Percentiles rank a stretch among this genome's conserved stretches.
Evolutionary conservation across 2,329 filamentous ascomycete species (phyloP).

Genomic region (Fonsecaea nubica): DNA sequence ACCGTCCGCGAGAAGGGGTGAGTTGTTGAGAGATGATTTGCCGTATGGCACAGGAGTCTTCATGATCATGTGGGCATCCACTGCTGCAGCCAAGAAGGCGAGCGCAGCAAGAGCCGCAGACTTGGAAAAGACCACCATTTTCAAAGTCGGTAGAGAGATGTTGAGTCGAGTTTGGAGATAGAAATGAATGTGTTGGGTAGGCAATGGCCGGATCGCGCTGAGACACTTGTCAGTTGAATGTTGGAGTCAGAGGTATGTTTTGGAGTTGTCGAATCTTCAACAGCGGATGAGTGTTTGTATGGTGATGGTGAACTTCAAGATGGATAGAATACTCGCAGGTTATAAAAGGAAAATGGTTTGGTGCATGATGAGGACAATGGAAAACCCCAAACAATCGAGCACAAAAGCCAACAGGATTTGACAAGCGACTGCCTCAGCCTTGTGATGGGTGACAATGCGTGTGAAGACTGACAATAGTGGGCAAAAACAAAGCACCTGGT

Average conservation of each 20-base stretch:
- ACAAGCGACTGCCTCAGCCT: neutral
- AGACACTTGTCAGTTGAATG: conserved; percentile 22
- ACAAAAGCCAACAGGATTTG: neutral
- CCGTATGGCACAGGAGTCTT: conserved; percentile 69
- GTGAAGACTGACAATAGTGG: neutral
- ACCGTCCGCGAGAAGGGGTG: conserved; percentile 67
- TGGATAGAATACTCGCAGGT: neutral
- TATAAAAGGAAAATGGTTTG: neutral
- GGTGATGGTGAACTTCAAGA: conserved; percentile 3
- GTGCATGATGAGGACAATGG: neutral
- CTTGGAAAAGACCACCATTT: conserved; percentile 30
- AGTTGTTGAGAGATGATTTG: conserved; percentile 61
- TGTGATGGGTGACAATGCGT: neutral
- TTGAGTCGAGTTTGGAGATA: conserved; percentile 16
- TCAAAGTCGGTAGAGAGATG: conserved; percentile 18
- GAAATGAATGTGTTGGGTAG: conserved; percentile 27
- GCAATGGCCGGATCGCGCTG: conserved; percentile 34
- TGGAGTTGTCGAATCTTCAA: neutral
- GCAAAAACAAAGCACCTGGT: neutral
- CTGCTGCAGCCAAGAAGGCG: conserved; percentile 61
- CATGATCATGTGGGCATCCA: conserved; percentile 79
- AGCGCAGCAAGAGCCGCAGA: conserved; percentile 55
- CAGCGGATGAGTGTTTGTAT: neutral
- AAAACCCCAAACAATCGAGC: neutral
- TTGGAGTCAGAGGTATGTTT: too few relatives aligned